Conservation (phyloP, 139 green algal species). For the Auxenochlorella pyrenoidosa region DNA sequence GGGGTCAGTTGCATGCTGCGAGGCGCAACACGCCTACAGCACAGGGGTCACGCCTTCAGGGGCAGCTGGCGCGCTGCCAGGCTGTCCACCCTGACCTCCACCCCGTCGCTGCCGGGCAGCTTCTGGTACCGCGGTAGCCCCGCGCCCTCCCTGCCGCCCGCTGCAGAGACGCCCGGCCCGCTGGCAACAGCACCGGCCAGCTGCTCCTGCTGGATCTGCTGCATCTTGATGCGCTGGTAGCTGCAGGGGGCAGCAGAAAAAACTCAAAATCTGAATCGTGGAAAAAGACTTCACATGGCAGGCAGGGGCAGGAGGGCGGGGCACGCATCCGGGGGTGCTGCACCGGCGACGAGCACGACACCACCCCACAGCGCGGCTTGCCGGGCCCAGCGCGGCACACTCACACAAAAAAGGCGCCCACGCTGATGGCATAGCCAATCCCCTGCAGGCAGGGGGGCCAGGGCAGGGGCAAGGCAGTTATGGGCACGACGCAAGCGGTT, state of each 20-base stretch:
- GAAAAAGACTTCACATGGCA: too few species aligned
- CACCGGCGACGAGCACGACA: too few species aligned
- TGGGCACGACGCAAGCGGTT: too few species aligned
- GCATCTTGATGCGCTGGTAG: conserved; percentile 84
- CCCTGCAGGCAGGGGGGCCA: conserved; percentile 45
- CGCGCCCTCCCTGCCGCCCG: too few species aligned
- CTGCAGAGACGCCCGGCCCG: not conserved
- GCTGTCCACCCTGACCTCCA: not conserved
- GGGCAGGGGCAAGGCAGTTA: too few species aligned
- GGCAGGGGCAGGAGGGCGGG: too few species aligned
- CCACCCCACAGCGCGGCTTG: too few species aligned
- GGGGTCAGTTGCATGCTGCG: too few species aligned
- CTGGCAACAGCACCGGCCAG: not conserved
- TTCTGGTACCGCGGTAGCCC: not conserved
- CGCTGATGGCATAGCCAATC: conserved; percentile 69
- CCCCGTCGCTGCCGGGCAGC: not conserved
- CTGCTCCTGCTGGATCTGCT: conserved; percentile 31
- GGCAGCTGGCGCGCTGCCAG: not conserved
- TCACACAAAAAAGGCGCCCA: conserved; percentile 68
- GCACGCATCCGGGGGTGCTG: too few species aligned
- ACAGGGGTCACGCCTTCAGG: not conserved
- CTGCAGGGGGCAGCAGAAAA: not conserved
- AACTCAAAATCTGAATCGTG: too few species aligned
- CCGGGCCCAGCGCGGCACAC: too few species aligned
- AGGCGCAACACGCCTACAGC: not conserved